Base-by-base conservation (phyloP, 495 filamentous ascomycete species). In the Tirmania nivea region DNA sequence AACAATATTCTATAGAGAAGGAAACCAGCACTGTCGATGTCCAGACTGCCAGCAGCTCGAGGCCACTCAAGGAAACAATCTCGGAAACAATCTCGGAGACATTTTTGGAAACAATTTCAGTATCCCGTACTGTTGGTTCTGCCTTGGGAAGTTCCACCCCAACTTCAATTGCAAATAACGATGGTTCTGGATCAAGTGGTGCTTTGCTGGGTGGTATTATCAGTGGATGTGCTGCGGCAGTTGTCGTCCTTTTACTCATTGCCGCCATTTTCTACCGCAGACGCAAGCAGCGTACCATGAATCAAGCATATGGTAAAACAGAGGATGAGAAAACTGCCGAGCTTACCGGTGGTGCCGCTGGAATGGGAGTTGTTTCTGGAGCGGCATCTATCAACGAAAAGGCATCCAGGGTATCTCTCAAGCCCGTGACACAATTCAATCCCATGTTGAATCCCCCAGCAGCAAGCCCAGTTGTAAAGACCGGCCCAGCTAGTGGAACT, bases 351-450 rank as follows among this genome's bases (percentile, higher is more conserved):
- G 50, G 37, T 10, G 49, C 48, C 34, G 50, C 34, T 47, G 57
- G 14, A 21, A 54, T 55, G 52, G 60, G 59, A 55, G 48, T 57
- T 42, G 64, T 62, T 48, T 63, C 61, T 21, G 49, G 35, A 3
- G 25, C 25, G 25, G 25, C 25, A 31, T 31, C 25, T 31, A 31
- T 31, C 25, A 31, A 31, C 56, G 67, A 74, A 11, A 73, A 71
- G 49, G 79, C 78, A 16, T 83, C 89, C 3, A 78, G 79, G 52
- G 73, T 96, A 47, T 92, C 86, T 59, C 73, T 94, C 50, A 81
- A 86, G 37, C 90, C 88, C 0, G 76, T 93, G 35, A 89, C 86
- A 53, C 79, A 93, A 60, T 92, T 96, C 65, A 73, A 81, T 11
- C 87, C 87, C 9, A 80, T 76, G 55, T 70, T 86, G 42, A 25